A percentile compares a stretch with the other conserved stretches of the same genome.
phyloP scores from a whole-genome alignment of 768 basidiomycete species.

The Auriscalpium orientale region DNA sequence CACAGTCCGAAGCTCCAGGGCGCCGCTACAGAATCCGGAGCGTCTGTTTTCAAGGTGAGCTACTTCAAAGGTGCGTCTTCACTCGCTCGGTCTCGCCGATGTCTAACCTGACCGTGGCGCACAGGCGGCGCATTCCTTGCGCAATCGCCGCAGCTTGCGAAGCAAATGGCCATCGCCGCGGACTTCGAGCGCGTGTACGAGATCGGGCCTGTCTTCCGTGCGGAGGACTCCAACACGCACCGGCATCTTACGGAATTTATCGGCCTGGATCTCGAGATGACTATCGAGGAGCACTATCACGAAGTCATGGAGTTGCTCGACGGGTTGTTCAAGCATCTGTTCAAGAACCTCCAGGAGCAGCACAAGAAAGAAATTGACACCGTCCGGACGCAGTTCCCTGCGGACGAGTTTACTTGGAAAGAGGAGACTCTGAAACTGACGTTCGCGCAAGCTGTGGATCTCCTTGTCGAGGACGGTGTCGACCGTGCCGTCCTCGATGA shows the following conservation, averaged over 20 bases:
- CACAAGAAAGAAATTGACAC: conserved; percentile 78
- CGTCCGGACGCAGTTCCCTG: conserved; percentile 83
- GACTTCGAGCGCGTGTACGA: conserved; percentile 99
- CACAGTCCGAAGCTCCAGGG: conserved; percentile 97
- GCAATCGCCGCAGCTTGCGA: conserved; percentile 94
- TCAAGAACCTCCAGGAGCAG: conserved; percentile 70
- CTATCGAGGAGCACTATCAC: conserved; percentile 97
- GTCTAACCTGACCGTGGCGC: neutral
- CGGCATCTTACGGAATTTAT: conserved; percentile 98
- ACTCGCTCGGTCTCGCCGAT: neutral
- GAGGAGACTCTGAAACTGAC: conserved; percentile 82
- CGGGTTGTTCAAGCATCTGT: conserved; percentile 77
- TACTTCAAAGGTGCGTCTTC: conserved; percentile 82
- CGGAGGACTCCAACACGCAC: conserved; percentile 95
- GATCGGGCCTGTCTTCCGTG: conserved; percentile 94
- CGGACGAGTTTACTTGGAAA: conserved; percentile 92
- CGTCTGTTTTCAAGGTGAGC: conserved; percentile 94
- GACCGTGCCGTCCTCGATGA: conserved; percentile 76
- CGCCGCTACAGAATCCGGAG: conserved; percentile 93
- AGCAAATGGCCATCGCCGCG: conserved; percentile 98
- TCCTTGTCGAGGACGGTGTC: conserved; percentile 83
- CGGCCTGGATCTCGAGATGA: conserved; percentile 98
- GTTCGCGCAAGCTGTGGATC: conserved; percentile 81
- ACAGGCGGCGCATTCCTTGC: conserved; percentile 86
- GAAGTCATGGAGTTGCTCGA: conserved; percentile 94